A percentile compares a stretch with the other conserved stretches of the same genome.
Conservation (phyloP, 2,329 filamentous ascomycete genomes). For the Cercospora nicotianae region DNA sequence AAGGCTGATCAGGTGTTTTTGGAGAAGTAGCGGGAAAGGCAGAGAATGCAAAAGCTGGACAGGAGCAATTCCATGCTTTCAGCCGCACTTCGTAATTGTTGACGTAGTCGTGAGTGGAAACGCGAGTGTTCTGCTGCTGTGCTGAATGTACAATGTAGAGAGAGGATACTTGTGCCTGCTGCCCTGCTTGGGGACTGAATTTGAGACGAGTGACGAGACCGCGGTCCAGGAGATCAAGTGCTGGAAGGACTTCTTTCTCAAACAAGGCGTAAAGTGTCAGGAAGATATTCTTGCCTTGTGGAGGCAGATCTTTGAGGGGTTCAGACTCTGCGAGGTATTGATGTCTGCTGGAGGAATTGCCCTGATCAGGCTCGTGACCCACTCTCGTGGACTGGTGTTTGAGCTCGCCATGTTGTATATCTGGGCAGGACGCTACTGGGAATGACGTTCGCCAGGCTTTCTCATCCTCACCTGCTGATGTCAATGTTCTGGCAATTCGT, state of each 20-base stretch:
- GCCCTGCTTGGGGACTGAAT: background rate
- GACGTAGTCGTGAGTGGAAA: conserved; percentile 30
- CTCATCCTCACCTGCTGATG: background rate
- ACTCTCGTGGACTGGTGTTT: conserved; percentile 19
- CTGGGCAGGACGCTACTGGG: background rate
- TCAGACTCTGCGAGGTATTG: conserved; percentile 37
- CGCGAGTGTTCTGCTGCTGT: conserved; percentile 37
- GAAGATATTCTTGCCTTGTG: conserved; percentile 51
- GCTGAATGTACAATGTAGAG: conserved; percentile 66
- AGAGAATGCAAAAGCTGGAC: conserved; percentile 76
- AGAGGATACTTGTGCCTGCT: conserved; percentile 28
- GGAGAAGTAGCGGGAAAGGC: conserved; percentile 55
- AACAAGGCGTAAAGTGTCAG: conserved; percentile 83
- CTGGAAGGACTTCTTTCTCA: conserved; percentile 75
- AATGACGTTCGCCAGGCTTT: background rate
- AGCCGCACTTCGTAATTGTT: conserved; percentile 76
- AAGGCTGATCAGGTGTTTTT: background rate
- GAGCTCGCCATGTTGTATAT: conserved; percentile 5
- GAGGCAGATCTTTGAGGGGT: conserved; percentile 44
- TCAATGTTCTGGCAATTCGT: background rate
- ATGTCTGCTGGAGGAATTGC: conserved; percentile 32
- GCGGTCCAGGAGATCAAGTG: conserved; percentile 83
- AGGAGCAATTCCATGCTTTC: conserved; percentile 82
- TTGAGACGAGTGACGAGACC: conserved; percentile 62
- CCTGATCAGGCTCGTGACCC: conserved; percentile 34